Evolutionary conservation across 176 grass and related monocot species (phyloP), one percentile per base, ranked within the genome.

Genomic region (Oryza glaberrima): DNA sequence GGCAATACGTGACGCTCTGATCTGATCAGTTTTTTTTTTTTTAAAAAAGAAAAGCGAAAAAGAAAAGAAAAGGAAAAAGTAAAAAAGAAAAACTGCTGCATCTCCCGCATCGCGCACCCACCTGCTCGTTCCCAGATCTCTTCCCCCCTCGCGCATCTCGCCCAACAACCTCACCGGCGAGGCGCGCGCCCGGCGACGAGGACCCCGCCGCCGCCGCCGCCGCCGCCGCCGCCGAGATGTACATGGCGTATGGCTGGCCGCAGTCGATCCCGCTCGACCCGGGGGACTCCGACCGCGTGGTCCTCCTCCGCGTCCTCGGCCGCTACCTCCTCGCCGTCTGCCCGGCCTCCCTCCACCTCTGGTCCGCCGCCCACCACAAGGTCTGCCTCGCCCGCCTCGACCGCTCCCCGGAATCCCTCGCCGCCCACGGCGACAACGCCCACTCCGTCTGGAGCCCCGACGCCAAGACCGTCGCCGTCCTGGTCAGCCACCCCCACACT

Each of bases 161-260:
- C 48, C 34, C 61, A 20, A 58, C 38, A 20, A 58, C 38, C 64
- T 58, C 66, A 17, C 72, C 83, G 81, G 83, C 82, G 85, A 88
- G 77, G 73, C 64, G 61, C 64, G 61, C 64, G 69, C 41, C 47
- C 66, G 66, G 52, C 58, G 58, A 8, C 58, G 58, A 63, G 20
- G 20, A 63, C 58, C 68, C 22, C 72, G 72, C 22, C 22, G 22
- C n/a, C n/a, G n/a, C 71, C 80, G 81, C 69, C 74, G 48, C 25
- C 82, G 56, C 40, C 40, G 41, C 41, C 41, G 41, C 41, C 41
- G 43, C 71, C 65, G 84, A 77, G 94, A 98, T 98, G 96, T 95
- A 98, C 81, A 94, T 94, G 96, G 80, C 96, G 71, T 98, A 94
- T 77, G 96, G 96, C 68, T 95, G 93, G 96, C 96, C 96, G 72